These are phyloP conservation scores for Selenicereus undatus DNA, from an alignment of 148 eudicot species.

Conservation along the genomic window DNA sequence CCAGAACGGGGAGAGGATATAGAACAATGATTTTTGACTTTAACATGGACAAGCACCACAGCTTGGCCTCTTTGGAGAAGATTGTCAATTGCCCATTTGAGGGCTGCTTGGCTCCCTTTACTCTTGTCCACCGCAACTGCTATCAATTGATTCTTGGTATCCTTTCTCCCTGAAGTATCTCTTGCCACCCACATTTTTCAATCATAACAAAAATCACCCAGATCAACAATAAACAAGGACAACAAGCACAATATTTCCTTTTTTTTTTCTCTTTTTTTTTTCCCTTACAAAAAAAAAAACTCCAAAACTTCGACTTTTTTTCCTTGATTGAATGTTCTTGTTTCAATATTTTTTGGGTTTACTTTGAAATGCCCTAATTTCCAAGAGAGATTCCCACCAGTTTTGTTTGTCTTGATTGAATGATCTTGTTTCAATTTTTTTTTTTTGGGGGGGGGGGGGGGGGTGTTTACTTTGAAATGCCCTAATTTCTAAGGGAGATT, in stretches of 20 bases:
- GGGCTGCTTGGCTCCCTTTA: constrained; percentile 73
- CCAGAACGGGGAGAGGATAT: constrained; percentile 24
- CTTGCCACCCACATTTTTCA: constrained; percentile 34
- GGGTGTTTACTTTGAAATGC: neutral
- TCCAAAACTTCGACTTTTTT: neutral
- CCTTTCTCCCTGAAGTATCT: constrained; percentile 25
- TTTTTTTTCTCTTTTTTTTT: neutral
- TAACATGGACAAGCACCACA: constrained; percentile 70
- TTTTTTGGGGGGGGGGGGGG: no score
- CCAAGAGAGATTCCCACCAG: constrained; percentile 1
- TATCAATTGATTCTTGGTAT: constrained; percentile 25
- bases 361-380: neutral
- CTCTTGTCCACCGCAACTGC: constrained; percentile 78
- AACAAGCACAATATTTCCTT: neutral
- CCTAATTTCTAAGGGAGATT: neutral
- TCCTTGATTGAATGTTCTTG: neutral
- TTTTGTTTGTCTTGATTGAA: neutral
- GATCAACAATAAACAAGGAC: neutral
- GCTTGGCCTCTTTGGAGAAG: constrained; percentile 47
- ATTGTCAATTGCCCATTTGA: constrained; percentile 84
- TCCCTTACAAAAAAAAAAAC: neutral
- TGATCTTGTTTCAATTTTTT: neutral
- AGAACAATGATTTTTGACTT: constrained; percentile 32
- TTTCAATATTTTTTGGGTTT: no score
- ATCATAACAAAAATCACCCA: neutral